Conservation (phyloP, 768 basidiomycete species). For the Tulasnella sp. region DNA sequence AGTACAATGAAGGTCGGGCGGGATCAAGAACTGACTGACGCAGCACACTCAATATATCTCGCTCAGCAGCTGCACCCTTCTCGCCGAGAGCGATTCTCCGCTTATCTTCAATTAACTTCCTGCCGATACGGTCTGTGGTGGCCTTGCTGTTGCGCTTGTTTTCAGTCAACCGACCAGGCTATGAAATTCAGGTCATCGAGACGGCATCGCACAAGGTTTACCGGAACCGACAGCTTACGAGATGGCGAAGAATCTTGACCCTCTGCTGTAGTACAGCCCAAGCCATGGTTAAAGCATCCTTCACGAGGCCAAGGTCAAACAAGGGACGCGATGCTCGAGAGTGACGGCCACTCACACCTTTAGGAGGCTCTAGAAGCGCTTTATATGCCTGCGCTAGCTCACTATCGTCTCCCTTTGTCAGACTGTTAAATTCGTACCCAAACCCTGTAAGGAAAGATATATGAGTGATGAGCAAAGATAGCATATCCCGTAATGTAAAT, state of each 20-base stretch:
- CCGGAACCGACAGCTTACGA: not conserved
- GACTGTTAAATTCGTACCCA: constrained; percentile 40
- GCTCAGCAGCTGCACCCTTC: constrained; percentile 1
- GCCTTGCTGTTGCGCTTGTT: constrained; percentile 11
- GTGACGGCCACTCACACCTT: not conserved
- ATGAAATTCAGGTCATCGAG: not conserved
- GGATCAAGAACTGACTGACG: not conserved
- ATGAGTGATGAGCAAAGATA: not conserved
- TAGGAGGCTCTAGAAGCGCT: constrained; percentile 33
- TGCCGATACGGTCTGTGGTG: constrained; percentile 10
- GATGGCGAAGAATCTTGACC: not conserved
- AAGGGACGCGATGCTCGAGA: not conserved
- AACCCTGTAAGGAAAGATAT: constrained; percentile 32
- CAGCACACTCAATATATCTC: constrained; percentile 24
- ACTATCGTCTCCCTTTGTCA: constrained; percentile 36
- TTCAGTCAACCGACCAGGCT: not conserved
- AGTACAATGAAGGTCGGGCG: not conserved
- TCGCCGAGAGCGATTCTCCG: not conserved
- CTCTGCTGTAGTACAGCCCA: constrained; percentile 4
- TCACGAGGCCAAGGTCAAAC: not conserved
- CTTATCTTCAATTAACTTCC: constrained; percentile 14
- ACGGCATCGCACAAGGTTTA: not conserved
- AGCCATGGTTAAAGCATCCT: not conserved
- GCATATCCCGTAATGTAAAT: not conserved
- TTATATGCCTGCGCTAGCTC: constrained; percentile 39